Percentiles rank a stretch among this genome's conserved stretches.
Evolutionary conservation across 208 protist species (phyloP).

Genomic region (Willaertia magna): DNA sequence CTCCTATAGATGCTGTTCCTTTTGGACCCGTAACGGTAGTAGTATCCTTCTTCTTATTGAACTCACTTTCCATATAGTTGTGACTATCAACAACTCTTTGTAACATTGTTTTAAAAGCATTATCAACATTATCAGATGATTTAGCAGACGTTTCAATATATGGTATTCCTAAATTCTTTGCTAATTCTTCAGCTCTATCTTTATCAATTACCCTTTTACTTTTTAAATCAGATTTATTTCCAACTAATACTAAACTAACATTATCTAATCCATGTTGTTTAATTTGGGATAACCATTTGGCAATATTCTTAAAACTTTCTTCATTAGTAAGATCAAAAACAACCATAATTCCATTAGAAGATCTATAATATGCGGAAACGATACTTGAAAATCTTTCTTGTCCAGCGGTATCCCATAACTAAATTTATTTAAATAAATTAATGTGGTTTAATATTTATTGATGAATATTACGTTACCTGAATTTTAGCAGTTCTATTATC

Average conservation of each 20-base stretch:
- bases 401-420: constrained; percentile 70
- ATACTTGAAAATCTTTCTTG: constrained; percentile 76
- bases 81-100: not conserved
- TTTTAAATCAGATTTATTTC: constrained; percentile 21
- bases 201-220: not conserved
- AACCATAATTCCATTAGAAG: constrained; percentile 66
- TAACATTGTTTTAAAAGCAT: not conserved
- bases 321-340: constrained; percentile 66
- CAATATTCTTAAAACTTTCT: constrained; percentile 60
- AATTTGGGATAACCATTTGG: constrained; percentile 62
- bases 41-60: not conserved
- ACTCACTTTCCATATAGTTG: not conserved
- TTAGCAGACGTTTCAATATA: constrained; percentile 23
- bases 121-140: not conserved
- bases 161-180: constrained; percentile 6
- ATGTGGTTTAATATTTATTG: no score
- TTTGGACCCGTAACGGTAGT: no score
- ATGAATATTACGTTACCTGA: no score
- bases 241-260: constrained; percentile 19
- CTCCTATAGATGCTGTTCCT: no score
- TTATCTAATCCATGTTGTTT: not conserved
- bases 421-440: no score
- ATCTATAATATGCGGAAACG: constrained; percentile 75
- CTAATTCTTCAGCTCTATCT: not conserved
- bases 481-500: not conserved